A percentile compares a stretch with the other conserved stretches of the same genome.
Evolutionary conservation across 2,329 filamentous ascomycete genomes (phyloP).

Genomic region (Penicillium sp.): DNA sequence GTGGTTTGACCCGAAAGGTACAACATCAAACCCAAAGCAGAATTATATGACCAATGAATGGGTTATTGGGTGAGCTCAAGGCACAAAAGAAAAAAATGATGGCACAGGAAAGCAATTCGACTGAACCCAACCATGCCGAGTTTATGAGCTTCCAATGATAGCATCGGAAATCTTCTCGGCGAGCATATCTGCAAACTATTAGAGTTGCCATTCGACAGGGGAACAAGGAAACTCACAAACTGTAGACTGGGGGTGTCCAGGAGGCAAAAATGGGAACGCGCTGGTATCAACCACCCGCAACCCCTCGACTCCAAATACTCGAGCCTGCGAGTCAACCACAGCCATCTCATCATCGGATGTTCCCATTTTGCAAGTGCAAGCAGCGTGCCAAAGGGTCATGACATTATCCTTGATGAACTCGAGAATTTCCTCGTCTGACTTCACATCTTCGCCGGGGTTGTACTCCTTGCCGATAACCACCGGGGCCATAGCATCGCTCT

Average conservation of each 20-base stretch:
- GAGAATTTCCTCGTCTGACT: slow-evolving; percentile 50
- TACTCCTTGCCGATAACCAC: slow-evolving; percentile 43
- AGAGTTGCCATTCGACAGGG: background rate
- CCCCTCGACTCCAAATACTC: slow-evolving; percentile 34
- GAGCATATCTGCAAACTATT: slow-evolving; percentile 25
- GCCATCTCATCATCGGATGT: slow-evolving; percentile 28
- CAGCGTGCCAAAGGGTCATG: slow-evolving; percentile 34
- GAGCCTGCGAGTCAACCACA: slow-evolving; percentile 36
- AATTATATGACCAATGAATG: too few species aligned
- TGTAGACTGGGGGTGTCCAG: slow-evolving; percentile 44
- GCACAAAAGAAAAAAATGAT: too few species aligned
- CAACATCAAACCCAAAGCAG: too few species aligned
- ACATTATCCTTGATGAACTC: slow-evolving; percentile 35
- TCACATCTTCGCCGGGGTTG: slow-evolving; percentile 40
- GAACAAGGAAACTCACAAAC: slow-evolving; percentile 19
- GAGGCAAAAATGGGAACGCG: slow-evolving; percentile 42
- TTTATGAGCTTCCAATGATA: slow-evolving; percentile 16
- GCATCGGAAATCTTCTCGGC: slow-evolving; percentile 25
- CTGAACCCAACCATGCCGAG: background rate
- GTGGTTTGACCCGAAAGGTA: too few species aligned
- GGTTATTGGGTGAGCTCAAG: too few species aligned
- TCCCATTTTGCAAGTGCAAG: slow-evolving; percentile 39
- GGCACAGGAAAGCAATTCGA: too few species aligned
- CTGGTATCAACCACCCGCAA: slow-evolving; percentile 42
- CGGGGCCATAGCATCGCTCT: slow-evolving; percentile 30